Evolutionary conservation across 1,139 yeast genomes (phyloP).

Genomic region (Candida sanyaensis): DNA sequence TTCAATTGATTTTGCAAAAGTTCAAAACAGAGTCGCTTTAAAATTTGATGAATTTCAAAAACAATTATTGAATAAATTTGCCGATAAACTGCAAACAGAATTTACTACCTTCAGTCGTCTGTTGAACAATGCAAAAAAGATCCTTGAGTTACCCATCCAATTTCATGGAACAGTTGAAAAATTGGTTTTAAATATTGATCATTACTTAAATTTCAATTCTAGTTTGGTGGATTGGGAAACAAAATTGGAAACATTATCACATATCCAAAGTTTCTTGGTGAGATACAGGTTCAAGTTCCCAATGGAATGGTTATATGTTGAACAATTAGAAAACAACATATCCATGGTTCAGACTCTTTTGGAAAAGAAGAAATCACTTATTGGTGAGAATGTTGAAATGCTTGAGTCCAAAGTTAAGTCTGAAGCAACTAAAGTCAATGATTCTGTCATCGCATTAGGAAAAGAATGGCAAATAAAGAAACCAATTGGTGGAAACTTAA

Average conservation of each 20-base stretch:
- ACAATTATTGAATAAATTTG: constrained; percentile 46
- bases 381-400: constrained; percentile 46
- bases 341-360: constrained; percentile 47
- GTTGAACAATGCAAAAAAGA: constrained; percentile 17
- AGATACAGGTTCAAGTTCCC: constrained; percentile 53
- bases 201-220: constrained; percentile 16
- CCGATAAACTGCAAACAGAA: constrained; percentile 29
- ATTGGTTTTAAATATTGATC: constrained; percentile 20
- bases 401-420: constrained; percentile 43
- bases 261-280: constrained; percentile 48
- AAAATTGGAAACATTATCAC: constrained; percentile 23
- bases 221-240: constrained; percentile 29
- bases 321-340: constrained; percentile 60
- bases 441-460: constrained; percentile 24
- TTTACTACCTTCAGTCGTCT: constrained; percentile 15
- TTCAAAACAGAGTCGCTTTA: constrained; percentile 54
- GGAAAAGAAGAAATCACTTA: constrained; percentile 31
- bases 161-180: constrained; percentile 18
- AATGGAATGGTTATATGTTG: constrained; percentile 58
- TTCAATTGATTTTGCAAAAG: constrained; percentile 48
- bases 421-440: constrained; percentile 42
- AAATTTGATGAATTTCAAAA: constrained; percentile 63
- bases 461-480: constrained; percentile 36
- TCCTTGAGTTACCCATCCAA: constrained; percentile 21
- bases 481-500: constrained; percentile 37